Conservation (phyloP, 2,329 filamentous ascomycete genomes). For the Taxawa tesnikishii region DNA sequence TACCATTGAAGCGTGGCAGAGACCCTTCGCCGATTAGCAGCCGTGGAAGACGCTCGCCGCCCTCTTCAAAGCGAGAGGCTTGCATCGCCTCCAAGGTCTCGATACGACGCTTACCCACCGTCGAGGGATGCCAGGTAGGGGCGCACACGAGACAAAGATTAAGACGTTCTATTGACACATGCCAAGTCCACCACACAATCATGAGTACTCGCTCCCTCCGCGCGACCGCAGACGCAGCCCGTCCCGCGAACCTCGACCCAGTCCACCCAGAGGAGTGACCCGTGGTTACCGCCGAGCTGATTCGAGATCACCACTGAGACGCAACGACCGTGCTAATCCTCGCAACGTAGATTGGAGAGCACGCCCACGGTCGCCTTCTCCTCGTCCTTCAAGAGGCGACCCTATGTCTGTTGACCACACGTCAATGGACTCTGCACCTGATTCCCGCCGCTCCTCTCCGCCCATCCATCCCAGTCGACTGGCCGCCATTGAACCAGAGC, state of each 20-base stretch:
- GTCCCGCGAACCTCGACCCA: too few relatives aligned
- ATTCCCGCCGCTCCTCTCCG: slow-evolving; percentile 51
- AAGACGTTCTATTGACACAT: slow-evolving; percentile 25
- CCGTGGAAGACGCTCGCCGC: slow-evolving; percentile 30
- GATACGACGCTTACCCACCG: slow-evolving; percentile 34
- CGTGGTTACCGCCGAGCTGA: slow-evolving; percentile 34
- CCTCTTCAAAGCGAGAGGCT: slow-evolving; percentile 25
- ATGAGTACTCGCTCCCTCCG: too few relatives aligned
- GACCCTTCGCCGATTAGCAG: slow-evolving; percentile 33
- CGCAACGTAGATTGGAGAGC: slow-evolving; percentile 39
- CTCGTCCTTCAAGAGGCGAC: slow-evolving; percentile 17
- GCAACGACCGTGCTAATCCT: slow-evolving; percentile 36
- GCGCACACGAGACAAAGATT: slow-evolving; percentile 23
- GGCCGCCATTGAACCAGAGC: slow-evolving; percentile 22
- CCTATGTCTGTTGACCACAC: slow-evolving; percentile 35
- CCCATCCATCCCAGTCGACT: slow-evolving; percentile 42
- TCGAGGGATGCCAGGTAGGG: slow-evolving; percentile 9
- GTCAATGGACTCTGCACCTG: slow-evolving; percentile 41
- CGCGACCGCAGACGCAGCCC: too few relatives aligned
- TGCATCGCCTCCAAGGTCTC: slow-evolving; percentile 26
- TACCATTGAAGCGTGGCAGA: slow-evolving; percentile 28
- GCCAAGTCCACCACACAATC: too few relatives aligned
- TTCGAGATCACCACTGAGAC: slow-evolving; percentile 41
- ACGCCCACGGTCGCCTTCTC: slow-evolving; percentile 41
- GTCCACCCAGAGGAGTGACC: too few relatives aligned